Evolutionary conservation across 139 green algal genomes (phyloP), one percentile per base, ranked within the genome.

Genomic region (Pseudopediastrum boryanum): DNA sequence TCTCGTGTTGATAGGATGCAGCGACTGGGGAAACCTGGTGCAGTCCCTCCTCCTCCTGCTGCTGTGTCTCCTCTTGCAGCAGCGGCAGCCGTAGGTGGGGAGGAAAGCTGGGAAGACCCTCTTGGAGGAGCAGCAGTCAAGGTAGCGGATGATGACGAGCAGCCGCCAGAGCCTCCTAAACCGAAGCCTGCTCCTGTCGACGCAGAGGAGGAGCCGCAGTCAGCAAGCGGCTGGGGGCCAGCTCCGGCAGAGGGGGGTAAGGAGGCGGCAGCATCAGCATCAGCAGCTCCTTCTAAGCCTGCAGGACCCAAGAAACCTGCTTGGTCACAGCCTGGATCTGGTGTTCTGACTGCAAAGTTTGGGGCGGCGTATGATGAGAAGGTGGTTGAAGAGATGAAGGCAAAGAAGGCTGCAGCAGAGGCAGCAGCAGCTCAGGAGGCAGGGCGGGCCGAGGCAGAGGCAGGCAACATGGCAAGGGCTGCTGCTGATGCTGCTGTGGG

Each of bases 381-480:
- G 21, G 62, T 73, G 46, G 33, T 80, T 43, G 39, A 63, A 13
- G 61, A 80, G 31, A 38, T 80, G 43, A 27, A 63, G 31, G 71
- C 68, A 6, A 64, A 72, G 29, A 80, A 64, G 23, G 59, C 59
- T n/a, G 58, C 58, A 3, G 73, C 71, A 7, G 73, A 80, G 50
- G 71, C 71, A 78, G 71, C 71, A 69, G 71, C 71, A 50, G n/a
- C n/a, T n/a, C n/a, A n/a, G 3, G 72, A 72, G 64, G 59, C 61
- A 54, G 59, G 42, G 38, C 58, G 50, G 19, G 48, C 72, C 36
- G 72, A 79, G 42, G 56, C 65, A 54, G 39, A 8, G 13, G 56
- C 56, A 65, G 72, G 42, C 38, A 71, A 44, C 27, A 68, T 3
- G 54, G 10, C 13, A 2, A 56, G 29, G 16, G 48, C 48, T 58